phyloP scores from a whole-genome alignment of 1,284 basidiomycete species.

The Coniferiporia weirii region DNA sequence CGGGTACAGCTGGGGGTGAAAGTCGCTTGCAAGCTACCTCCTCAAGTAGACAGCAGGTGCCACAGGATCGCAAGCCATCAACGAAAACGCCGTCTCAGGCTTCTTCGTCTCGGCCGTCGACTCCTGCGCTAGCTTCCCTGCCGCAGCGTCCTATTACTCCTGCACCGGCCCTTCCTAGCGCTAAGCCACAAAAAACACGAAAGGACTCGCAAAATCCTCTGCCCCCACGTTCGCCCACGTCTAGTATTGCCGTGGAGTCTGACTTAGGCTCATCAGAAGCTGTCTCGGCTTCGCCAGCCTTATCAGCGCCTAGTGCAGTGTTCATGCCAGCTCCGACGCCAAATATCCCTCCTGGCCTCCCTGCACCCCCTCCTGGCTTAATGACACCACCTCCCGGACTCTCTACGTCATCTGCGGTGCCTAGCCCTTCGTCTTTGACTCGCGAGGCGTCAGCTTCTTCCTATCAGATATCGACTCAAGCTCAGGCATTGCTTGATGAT shows the following conservation, averaged over 20 bases:
- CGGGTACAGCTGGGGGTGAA: conserved; percentile 4
- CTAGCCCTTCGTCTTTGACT: conserved; percentile 44
- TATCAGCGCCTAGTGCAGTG: conserved; percentile 26
- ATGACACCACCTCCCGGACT: conserved; percentile 39
- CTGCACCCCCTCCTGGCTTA: conserved; percentile 62
- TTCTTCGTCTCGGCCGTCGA: conserved; percentile 63
- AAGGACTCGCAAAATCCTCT: conserved; percentile 38
- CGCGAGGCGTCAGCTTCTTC: conserved; percentile 55
- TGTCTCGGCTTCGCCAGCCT: conserved; percentile 22
- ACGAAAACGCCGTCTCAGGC: conserved; percentile 44
- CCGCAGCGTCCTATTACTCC: conserved; percentile 45
- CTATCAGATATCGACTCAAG: conserved; percentile 84
- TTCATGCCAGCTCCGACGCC: conserved; percentile 35
- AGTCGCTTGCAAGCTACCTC: not conserved
- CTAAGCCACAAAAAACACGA: conserved; percentile 31
- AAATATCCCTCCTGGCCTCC: conserved; percentile 48
- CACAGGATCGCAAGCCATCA: conserved; percentile 35
- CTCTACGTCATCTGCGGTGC: conserved; percentile 28
- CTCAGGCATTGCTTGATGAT: conserved; percentile 80
- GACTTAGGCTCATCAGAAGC: conserved; percentile 30
- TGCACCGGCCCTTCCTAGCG: conserved; percentile 20
- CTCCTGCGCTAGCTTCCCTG: conserved; percentile 39
- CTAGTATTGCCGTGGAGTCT: conserved; percentile 37
- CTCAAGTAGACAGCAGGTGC: conserved; percentile 23
- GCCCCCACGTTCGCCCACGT: conserved; percentile 45